Evolutionary conservation across 192 early-diverging fungal species (phyloP).

Genomic region (Physocladia obscura): DNA sequence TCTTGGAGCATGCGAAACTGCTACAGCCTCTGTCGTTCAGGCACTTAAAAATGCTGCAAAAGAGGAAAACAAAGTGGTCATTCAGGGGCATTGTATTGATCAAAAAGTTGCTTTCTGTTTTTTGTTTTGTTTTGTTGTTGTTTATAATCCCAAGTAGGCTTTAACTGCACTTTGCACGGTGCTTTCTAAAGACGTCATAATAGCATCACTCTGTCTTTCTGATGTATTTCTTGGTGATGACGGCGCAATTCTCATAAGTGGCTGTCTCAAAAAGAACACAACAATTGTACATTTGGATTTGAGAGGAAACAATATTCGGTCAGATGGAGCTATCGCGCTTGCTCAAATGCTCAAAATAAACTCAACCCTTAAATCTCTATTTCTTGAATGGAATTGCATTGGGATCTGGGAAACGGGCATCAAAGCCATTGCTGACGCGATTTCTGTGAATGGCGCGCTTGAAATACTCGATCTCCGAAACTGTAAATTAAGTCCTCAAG

Average conservation of each 20-base stretch:
- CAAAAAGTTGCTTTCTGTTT: background rate
- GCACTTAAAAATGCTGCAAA: background rate
- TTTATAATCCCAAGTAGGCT: slow-evolving; percentile 20
- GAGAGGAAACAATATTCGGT: slow-evolving; percentile 57
- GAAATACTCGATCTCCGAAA: slow-evolving; percentile 57
- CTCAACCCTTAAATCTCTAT: slow-evolving; percentile 40
- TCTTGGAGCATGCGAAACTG: slow-evolving; percentile 9
- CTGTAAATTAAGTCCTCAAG: slow-evolving; percentile 57
- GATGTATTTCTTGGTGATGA: slow-evolving; percentile 62
- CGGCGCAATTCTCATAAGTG: slow-evolving; percentile 46
- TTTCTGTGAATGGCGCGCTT: slow-evolving; percentile 51
- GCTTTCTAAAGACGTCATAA: slow-evolving; percentile 36
- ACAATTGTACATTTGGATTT: slow-evolving; percentile 46
- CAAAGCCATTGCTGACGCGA: slow-evolving; percentile 51
- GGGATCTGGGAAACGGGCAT: slow-evolving; percentile 61
- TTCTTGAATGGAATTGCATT: slow-evolving; percentile 64
- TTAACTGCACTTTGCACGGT: slow-evolving; percentile 43
- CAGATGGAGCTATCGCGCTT: slow-evolving; percentile 58
- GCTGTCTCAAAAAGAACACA: slow-evolving; percentile 56
- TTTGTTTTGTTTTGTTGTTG: background rate
- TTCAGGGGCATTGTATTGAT: slow-evolving; percentile 25
- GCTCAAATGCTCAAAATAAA: slow-evolving; percentile 61
- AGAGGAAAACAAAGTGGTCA: slow-evolving; percentile 11
- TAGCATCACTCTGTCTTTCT: slow-evolving; percentile 39
- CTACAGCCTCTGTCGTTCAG: background rate